Percentiles rank a stretch among this genome's conserved stretches.
phyloP scores from a whole-genome alignment of 495 filamentous ascomycete species.

The Entonaema liquescens region DNA sequence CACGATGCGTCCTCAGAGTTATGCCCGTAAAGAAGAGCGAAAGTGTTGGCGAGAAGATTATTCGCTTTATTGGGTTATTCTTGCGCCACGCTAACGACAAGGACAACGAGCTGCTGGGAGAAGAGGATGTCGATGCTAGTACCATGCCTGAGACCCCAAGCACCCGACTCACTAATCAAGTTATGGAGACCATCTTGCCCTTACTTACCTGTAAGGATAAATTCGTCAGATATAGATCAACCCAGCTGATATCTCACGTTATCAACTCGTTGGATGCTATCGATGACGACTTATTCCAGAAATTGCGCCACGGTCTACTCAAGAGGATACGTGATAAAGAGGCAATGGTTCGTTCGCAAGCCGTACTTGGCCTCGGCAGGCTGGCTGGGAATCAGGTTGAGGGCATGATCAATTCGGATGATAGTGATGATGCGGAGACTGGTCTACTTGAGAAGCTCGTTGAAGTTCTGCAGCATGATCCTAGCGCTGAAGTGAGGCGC shows the following conservation, averaged over 20 bases:
- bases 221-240: slow-evolving; percentile 85
- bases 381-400: slow-evolving; percentile 83
- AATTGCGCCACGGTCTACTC: slow-evolving; percentile 75
- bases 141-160: slow-evolving; percentile 81
- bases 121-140: slow-evolving; percentile 64
- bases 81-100: slow-evolving; percentile 84
- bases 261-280: slow-evolving; percentile 92
- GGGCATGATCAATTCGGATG: slow-evolving; percentile 73
- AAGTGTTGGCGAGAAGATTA: slow-evolving; percentile 81
- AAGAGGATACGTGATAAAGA: slow-evolving; percentile 94
- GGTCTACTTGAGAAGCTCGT: slow-evolving; percentile 83
- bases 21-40: slow-evolving; percentile 93
- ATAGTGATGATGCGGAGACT: slow-evolving; percentile 63
- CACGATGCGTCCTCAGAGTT: slow-evolving; percentile 79
- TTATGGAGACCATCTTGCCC: slow-evolving; percentile 74
- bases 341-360: slow-evolving; percentile 87
- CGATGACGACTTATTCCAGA: slow-evolving; percentile 87
- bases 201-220: slow-evolving; percentile 87
- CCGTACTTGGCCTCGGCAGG: slow-evolving; percentile 86
- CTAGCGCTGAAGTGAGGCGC: slow-evolving; percentile 89
- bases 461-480: slow-evolving; percentile 92
- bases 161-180: slow-evolving; percentile 73
- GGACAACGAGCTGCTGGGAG: slow-evolving; percentile 64
- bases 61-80: slow-evolving; percentile 87
- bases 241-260: slow-evolving; percentile 84